Evolutionary conservation across 2,329 filamentous ascomycete genomes (phyloP).

Genomic region (Hysterium pulicare): DNA sequence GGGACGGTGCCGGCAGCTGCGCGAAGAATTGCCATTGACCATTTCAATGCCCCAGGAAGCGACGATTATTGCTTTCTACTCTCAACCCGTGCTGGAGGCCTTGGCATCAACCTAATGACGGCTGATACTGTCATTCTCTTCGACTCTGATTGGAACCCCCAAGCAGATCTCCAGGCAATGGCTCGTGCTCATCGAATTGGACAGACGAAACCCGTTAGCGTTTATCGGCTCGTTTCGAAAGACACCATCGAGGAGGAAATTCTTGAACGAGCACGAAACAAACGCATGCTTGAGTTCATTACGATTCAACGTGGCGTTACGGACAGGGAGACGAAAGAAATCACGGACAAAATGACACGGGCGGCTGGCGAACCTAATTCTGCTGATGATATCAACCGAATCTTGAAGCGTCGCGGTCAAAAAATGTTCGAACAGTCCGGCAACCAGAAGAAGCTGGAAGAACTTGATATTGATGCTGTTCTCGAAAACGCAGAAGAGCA

Average conservation of each 20-base stretch:
- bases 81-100: conserved; percentile 89
- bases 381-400: conserved; percentile 91
- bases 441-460: conserved; percentile 94
- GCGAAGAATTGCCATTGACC: conserved; percentile 90
- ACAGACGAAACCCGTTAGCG: conserved; percentile 91
- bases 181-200: conserved; percentile 96
- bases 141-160: conserved; percentile 98
- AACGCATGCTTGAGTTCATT: conserved; percentile 93
- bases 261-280: conserved; percentile 91
- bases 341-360: conserved; percentile 65
- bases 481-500: conserved; percentile 96
- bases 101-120: conserved; percentile 99
- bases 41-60: conserved; percentile 96
- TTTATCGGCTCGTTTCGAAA: conserved; percentile 94
- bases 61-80: conserved; percentile 95
- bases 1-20: conserved; percentile 88
- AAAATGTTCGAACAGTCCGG: conserved; percentile 98
- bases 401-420: conserved; percentile 95
- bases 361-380: conserved; percentile 76
- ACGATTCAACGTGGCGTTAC: conserved; percentile 97
- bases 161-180: conserved; percentile 97
- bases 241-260: conserved; percentile 99
- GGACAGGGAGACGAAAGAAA: conserved; percentile 82
- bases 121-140: conserved; percentile 97
- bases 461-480: conserved; percentile 95